Conservation (phyloP, 2,329 filamentous ascomycete genomes). For the Botrytis sinoallii region DNA sequence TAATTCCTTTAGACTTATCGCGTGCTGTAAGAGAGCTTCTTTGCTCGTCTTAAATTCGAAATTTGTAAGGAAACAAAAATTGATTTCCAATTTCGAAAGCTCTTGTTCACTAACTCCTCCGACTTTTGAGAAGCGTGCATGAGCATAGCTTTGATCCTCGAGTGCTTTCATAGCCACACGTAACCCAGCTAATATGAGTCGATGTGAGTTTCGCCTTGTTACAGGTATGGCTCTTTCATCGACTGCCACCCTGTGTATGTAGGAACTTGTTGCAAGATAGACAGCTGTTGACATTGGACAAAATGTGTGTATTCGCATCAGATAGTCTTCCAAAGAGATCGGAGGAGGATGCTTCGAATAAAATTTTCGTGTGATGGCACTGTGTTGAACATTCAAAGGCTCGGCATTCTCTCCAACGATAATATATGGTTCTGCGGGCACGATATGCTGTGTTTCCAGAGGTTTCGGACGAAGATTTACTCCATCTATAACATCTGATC, state of each 20-base stretch:
- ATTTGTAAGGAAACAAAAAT: slow-evolving; percentile 80
- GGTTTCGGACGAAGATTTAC: slow-evolving; percentile 47
- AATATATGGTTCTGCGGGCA: slow-evolving; percentile 48
- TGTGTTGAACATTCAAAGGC: slow-evolving; percentile 73
- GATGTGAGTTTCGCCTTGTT: slow-evolving; percentile 80
- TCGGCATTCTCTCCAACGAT: slow-evolving; percentile 68
- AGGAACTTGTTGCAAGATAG: slow-evolving; percentile 83
- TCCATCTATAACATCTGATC: slow-evolving; percentile 49
- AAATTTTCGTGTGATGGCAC: slow-evolving; percentile 86
- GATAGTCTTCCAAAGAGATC: slow-evolving; percentile 79
- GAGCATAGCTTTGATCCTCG: slow-evolving; percentile 88
- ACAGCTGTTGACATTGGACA: slow-evolving; percentile 93
- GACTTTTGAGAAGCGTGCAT: slow-evolving; percentile 78
- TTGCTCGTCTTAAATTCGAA: slow-evolving; percentile 71
- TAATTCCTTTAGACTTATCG: slow-evolving; percentile 42
- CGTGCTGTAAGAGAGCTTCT: slow-evolving; percentile 51
- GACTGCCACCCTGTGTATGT: slow-evolving; percentile 79
- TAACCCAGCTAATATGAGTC: slow-evolving; percentile 78
- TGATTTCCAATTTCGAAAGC: slow-evolving; percentile 81
- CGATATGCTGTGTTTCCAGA: slow-evolving; percentile 27
- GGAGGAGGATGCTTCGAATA: slow-evolving; percentile 84
- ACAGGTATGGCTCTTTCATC: slow-evolving; percentile 75
- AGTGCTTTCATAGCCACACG: slow-evolving; percentile 90
- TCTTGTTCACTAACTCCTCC: slow-evolving; percentile 83
- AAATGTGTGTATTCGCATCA: slow-evolving; percentile 81